A percentile compares a stretch with the other conserved stretches of the same genome.
Conservation (phyloP, 2,329 filamentous ascomycete genomes). For the Grosmannia serpens region DNA sequence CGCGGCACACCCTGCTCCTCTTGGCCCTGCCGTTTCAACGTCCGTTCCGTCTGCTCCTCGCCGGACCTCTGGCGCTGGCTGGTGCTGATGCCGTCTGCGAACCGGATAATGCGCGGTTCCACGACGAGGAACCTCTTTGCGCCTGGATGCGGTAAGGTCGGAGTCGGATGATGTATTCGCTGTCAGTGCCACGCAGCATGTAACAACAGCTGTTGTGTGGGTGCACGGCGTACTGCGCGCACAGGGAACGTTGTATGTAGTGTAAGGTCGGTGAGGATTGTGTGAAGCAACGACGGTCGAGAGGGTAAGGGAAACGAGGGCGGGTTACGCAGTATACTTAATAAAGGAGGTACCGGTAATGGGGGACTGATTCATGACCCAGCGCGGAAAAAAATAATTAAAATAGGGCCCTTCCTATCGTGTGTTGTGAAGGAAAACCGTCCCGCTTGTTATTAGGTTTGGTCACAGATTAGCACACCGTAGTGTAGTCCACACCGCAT, state of each 20-base stretch:
- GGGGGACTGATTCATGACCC: background rate
- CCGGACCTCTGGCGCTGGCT: background rate
- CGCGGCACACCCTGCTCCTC: background rate
- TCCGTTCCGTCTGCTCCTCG: background rate
- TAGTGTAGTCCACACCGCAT: background rate
- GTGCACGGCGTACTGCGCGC: background rate
- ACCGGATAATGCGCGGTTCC: background rate
- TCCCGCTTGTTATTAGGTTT: background rate
- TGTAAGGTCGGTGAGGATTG: background rate
- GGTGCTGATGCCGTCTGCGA: background rate
- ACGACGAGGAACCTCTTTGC: background rate
- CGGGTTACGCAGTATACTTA: background rate
- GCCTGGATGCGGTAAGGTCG: background rate
- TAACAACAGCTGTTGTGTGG: background rate
- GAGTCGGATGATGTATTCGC: constrained; percentile 1
- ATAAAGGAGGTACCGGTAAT: background rate
- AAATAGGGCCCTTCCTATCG: background rate
- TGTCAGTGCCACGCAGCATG: background rate
- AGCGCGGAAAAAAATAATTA: background rate
- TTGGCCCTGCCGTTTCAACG: background rate
- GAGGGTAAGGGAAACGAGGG: background rate
- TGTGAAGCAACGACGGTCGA: background rate
- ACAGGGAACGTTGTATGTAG: background rate
- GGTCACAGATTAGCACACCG: background rate
- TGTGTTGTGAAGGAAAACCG: background rate